A percentile compares a stretch with the other conserved stretches of the same genome.
Conservation (phyloP, 345 rosid genomes). For the Erucastrum elatum region DNA sequence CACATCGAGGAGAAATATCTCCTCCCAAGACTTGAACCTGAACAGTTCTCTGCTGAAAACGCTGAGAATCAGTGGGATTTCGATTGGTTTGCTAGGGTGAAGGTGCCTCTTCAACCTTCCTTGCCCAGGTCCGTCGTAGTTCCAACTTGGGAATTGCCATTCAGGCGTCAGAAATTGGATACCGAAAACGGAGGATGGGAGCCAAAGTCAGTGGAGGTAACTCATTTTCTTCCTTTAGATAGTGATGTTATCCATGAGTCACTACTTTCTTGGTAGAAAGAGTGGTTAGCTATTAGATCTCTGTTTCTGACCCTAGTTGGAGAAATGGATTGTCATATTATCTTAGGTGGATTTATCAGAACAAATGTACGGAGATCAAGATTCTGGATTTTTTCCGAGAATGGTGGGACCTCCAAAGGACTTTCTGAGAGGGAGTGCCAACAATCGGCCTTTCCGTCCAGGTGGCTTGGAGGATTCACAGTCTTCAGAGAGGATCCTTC, state of each 20-base stretch:
- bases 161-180: slow-evolving; percentile 50
- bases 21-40: slow-evolving; percentile 64
- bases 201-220: slow-evolving; percentile 58
- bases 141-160: slow-evolving; percentile 91
- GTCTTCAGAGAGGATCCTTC: slow-evolving; percentile 59
- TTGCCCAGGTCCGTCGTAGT: slow-evolving; percentile 66
- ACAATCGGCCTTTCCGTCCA: slow-evolving; percentile 89
- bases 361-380: slow-evolving; percentile 64
- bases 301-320: slow-evolving; percentile 33
- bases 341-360: slow-evolving; percentile 86
- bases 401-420: slow-evolving; percentile 69
- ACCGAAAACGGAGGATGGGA: slow-evolving; percentile 54
- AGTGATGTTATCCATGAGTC: background rate
- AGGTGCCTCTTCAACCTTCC: slow-evolving; percentile 74
- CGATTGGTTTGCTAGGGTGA: slow-evolving; percentile 87
- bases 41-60: slow-evolving; percentile 70
- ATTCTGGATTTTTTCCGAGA: slow-evolving; percentile 61
- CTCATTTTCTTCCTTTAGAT: background rate
- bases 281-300: slow-evolving; percentile 17
- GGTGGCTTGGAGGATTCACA: slow-evolving; percentile 86
- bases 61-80: slow-evolving; percentile 89
- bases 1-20: slow-evolving; percentile 90
- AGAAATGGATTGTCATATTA: slow-evolving; percentile 44
- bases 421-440: slow-evolving; percentile 83
- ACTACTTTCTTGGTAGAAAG: background rate